Evolutionary conservation across 2,329 filamentous ascomycete genomes (phyloP).

Genomic region (Colletotrichum sp.): DNA sequence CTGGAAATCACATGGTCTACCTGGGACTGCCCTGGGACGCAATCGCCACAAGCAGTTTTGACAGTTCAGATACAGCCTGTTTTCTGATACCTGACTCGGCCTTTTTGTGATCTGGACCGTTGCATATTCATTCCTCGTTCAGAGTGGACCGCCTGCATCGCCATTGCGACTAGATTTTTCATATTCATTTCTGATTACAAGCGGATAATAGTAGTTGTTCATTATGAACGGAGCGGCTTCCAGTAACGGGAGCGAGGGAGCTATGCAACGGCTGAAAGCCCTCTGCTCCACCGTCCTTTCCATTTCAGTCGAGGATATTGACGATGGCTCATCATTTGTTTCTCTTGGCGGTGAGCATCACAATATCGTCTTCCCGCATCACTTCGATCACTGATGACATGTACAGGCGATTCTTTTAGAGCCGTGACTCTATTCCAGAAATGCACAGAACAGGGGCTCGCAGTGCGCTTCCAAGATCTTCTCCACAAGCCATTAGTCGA

Average conservation of each 20-base stretch:
- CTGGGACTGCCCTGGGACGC: neutral
- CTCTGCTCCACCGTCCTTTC: neutral
- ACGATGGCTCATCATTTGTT: neutral
- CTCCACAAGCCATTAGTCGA: neutral
- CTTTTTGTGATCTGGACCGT: neutral
- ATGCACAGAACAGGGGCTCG: slow-evolving; percentile 4
- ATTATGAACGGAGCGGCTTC: neutral
- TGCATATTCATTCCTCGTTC: neutral
- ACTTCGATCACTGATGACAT: neutral
- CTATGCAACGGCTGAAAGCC: neutral
- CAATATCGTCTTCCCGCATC: too few relatives aligned
- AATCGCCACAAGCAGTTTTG: neutral
- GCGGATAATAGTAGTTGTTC: neutral
- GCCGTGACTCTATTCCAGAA: slow-evolving; percentile 1
- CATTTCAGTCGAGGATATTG: neutral
- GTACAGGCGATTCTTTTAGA: slow-evolving; percentile 13
- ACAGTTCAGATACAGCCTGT: neutral
- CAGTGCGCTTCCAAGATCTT: slow-evolving; percentile 3
- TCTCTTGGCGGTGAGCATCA: neutral
- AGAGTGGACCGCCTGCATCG: neutral
- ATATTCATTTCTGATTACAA: neutral
- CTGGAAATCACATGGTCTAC: neutral
- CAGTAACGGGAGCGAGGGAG: neutral
- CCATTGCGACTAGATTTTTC: neutral
- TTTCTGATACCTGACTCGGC: neutral